phyloP scores from a whole-genome alignment of 2,329 filamentous ascomycete genomes.

The Hypomyces rosellus region DNA sequence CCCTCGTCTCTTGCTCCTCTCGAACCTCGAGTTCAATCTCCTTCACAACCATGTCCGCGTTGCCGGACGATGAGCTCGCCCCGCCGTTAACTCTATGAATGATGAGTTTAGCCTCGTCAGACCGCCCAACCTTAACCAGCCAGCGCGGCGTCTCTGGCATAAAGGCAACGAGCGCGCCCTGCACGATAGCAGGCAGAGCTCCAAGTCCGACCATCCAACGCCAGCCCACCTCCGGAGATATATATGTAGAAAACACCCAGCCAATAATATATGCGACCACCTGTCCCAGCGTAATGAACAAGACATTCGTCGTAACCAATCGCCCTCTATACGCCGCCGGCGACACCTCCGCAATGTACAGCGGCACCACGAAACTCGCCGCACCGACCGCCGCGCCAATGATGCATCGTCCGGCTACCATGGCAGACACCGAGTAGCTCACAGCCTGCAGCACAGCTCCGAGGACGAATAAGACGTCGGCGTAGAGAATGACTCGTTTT shows the following conservation, averaged over 20 bases:
- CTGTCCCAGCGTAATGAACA: slow-evolving; percentile 84
- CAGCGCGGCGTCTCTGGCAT: slow-evolving; percentile 89
- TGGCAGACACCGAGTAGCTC: slow-evolving; percentile 50
- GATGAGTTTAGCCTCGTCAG: slow-evolving; percentile 56
- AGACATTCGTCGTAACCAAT: slow-evolving; percentile 71
- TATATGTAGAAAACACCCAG: slow-evolving; percentile 61
- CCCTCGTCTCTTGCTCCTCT: slow-evolving; percentile 55
- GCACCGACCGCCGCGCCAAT: slow-evolving; percentile 69
- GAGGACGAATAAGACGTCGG: slow-evolving; percentile 60
- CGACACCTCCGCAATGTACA: slow-evolving; percentile 84
- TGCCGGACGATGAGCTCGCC: slow-evolving; percentile 33
- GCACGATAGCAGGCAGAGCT: slow-evolving; percentile 66
- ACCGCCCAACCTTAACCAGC: slow-evolving; percentile 64
- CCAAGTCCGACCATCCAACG: slow-evolving; percentile 88
- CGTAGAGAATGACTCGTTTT: slow-evolving; percentile 55
- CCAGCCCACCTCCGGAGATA: slow-evolving; percentile 58
- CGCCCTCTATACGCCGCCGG: slow-evolving; percentile 70
- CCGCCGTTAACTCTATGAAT: slow-evolving; percentile 58
- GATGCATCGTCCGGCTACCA: slow-evolving; percentile 62
- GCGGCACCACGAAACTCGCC: slow-evolving; percentile 73
- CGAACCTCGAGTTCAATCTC: slow-evolving; percentile 68
- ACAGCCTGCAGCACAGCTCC: slow-evolving; percentile 62
- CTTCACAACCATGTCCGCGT: slow-evolving; percentile 55
- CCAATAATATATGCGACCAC: slow-evolving; percentile 83
- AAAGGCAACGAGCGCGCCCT: slow-evolving; percentile 59